Percentiles rank a stretch among this genome's conserved stretches.
Evolutionary conservation across 2,329 filamentous ascomycete genomes (phyloP).

Genomic region (Raffaelea deltoideospora): DNA sequence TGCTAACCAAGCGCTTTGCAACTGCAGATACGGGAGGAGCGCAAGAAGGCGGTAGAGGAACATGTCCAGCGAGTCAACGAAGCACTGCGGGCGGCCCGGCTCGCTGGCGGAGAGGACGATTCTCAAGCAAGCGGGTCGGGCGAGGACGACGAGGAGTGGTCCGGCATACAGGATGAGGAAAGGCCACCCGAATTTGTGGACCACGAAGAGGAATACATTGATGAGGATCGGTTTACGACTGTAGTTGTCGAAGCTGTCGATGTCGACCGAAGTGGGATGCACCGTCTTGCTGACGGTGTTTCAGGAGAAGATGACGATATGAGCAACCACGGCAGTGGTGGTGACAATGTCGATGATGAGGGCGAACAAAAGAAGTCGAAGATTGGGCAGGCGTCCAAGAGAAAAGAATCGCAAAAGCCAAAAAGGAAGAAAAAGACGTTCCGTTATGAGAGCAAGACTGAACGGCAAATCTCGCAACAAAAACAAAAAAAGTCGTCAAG

Average conservation of each 20-base stretch:
- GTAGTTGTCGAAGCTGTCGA: constrained; percentile 86
- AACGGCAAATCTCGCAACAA: constrained; percentile 57
- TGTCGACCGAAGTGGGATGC: constrained; percentile 58
- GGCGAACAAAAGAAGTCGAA: constrained; percentile 17
- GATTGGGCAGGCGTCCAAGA: constrained; percentile 19
- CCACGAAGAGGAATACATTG: constrained; percentile 85
- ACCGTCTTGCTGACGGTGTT: constrained; percentile 25
- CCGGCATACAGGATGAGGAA: constrained; percentile 41
- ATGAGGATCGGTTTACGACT: constrained; percentile 90
- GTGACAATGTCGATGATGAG: constrained; percentile 19
- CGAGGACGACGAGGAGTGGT: constrained; percentile 41
- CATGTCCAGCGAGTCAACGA: constrained; percentile 66
- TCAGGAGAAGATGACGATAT: constrained; percentile 16
- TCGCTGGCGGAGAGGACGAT: constrained; percentile 24
- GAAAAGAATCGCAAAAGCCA: constrained; percentile 32
- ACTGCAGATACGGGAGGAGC: constrained; percentile 62
- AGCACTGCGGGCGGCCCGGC: constrained; percentile 47
- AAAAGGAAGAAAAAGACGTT: constrained; percentile 79
- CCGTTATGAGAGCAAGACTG: constrained; percentile 77
- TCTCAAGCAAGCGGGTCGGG: no score
- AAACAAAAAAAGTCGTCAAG: constrained; percentile 43
- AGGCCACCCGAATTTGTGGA: constrained; percentile 39
- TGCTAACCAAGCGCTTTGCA: neutral
- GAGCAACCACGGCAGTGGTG: constrained; percentile 13
- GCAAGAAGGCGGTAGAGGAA: constrained; percentile 65